A percentile compares a stretch with the other conserved stretches of the same genome.
These are phyloP conservation scores for Artemisia argyi DNA, from an alignment of 129 eudicot genomes.

Conservation along the genomic window DNA sequence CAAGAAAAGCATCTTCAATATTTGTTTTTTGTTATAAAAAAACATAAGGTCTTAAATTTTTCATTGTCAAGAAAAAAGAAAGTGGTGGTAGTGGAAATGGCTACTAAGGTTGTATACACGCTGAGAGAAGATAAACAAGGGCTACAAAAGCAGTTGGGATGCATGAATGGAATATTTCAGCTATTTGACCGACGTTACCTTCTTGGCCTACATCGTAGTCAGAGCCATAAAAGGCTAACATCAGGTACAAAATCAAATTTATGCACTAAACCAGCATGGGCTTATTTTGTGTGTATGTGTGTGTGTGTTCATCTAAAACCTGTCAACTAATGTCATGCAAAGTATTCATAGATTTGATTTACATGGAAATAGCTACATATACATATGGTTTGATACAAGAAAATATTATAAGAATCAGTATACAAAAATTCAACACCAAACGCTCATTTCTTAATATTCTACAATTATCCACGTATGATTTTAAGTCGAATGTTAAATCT, in stretches of 20 bases:
- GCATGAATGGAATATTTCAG: slow-evolving; percentile 93
- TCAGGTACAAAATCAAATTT: slow-evolving; percentile 46
- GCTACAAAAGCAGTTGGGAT: slow-evolving; percentile 68
- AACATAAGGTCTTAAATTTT: not conserved
- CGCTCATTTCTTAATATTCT: not conserved
- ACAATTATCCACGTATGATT: not conserved
- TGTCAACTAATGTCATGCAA: not conserved
- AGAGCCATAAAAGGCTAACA: slow-evolving; percentile 50
- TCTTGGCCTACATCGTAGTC: slow-evolving; percentile 46
- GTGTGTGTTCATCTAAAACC: slow-evolving; percentile 4
- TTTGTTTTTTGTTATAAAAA: slow-evolving; percentile 1
- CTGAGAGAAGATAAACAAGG: slow-evolving; percentile 58
- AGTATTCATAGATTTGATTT: not conserved
- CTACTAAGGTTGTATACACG: slow-evolving; percentile 55
- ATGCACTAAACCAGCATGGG: not conserved
- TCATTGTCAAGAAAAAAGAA: slow-evolving; percentile 5
- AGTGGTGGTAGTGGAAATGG: slow-evolving; percentile 40
- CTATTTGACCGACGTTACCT: slow-evolving; percentile 67
- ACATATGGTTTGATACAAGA: not conserved
- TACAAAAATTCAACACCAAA: slow-evolving; percentile 7
- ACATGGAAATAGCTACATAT: slow-evolving; percentile 18
- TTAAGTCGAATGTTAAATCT: not conserved
- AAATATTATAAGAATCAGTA: not conserved
- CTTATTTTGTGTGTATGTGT: not conserved
- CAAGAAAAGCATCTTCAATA: slow-evolving; percentile 29